Evolutionary conservation across 73 alveolate species (phyloP).

Genomic region (Paramecium octaurelia): DNA sequence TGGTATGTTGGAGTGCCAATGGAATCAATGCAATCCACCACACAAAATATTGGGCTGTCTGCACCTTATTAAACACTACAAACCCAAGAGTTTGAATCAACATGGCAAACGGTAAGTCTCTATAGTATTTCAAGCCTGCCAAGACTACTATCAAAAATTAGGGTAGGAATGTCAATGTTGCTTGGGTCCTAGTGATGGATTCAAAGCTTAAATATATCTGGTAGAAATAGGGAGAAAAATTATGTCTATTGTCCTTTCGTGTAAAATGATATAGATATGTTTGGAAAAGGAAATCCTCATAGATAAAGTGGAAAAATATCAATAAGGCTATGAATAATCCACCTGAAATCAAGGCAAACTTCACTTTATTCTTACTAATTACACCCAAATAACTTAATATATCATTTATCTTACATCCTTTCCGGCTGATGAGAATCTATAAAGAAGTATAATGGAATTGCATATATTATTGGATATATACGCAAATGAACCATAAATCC

Average conservation of each 20-base stretch:
- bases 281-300: slow-evolving; percentile 88
- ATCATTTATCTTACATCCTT: neutral
- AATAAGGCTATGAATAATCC: slow-evolving; percentile 73
- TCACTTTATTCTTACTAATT: slow-evolving; percentile 74
- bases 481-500: slow-evolving; percentile 96
- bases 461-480: slow-evolving; percentile 95
- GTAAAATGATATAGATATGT: slow-evolving; percentile 90
- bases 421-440: slow-evolving; percentile 68
- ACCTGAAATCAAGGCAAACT: slow-evolving; percentile 81
- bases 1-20: slow-evolving; percentile 31
- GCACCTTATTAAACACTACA: slow-evolving; percentile 93
- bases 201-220: slow-evolving; percentile 83
- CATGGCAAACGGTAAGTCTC: slow-evolving; percentile 80
- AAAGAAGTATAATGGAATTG: slow-evolving; percentile 83
- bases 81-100: slow-evolving; percentile 84
- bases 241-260: slow-evolving; percentile 95
- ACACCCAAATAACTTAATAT: slow-evolving; percentile 15
- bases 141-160: slow-evolving; percentile 71
- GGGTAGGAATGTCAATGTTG: slow-evolving; percentile 88
- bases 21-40: slow-evolving; percentile 62
- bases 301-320: slow-evolving; percentile 72
- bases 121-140: slow-evolving; percentile 76
- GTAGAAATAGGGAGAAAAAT: slow-evolving; percentile 92
- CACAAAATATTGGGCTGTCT: slow-evolving; percentile 89
- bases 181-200: slow-evolving; percentile 67